Evolutionary conservation across 352 stramenopile genomes (phyloP), one percentile per base, ranked within the genome.

Genomic region (Globisporangium polare): DNA sequence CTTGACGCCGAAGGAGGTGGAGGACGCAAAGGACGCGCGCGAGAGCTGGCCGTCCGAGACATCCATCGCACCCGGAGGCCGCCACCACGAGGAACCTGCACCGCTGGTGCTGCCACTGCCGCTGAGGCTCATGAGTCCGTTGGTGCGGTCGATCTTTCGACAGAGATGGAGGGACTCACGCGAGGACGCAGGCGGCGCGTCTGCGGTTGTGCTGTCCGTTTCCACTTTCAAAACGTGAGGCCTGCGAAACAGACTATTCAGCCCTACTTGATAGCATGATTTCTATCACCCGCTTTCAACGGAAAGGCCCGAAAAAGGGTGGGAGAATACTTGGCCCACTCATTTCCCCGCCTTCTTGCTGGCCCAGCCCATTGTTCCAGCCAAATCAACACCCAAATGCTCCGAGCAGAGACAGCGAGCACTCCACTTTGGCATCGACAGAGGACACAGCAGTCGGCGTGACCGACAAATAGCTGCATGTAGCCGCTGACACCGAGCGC

Each of bases 41-140:
- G 70, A 73, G 27, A 74, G 33, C n/a, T 83, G 73, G 3, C 60
- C 60, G 26, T 78, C 73, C 4, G 72, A 80, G 27, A 74, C 62
- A 37, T 89, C 75, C 68, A 85, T 71, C 1, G 68, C 63, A 3
- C 71, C 67, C 0, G 69, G 62, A 1, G 73, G 68, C 45, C 73
- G 69, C 73, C 73, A 82, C 75, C 72, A 83, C n/a, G 69, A 63
- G 27, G 50, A 71, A 2, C 53, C 52, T 43, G 59, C 22, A 22
- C 46, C 42, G 22, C 61, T 66, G 18, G 52, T 62, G 46, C 35
- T 62, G 7, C 60, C 42, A 26, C 45, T 59, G 7, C 60, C 37
- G 22, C 53, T 58, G 6, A 66, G 50, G 24, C 35, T 63, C 62
- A 72, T 66, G 41, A 46, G 41, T 9, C 2, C 5, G 41, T 2